A percentile compares a stretch with the other conserved stretches of the same genome.
phyloP scores from a whole-genome alignment of 176 grass and related monocot species.

The Puya raimondii region DNA sequence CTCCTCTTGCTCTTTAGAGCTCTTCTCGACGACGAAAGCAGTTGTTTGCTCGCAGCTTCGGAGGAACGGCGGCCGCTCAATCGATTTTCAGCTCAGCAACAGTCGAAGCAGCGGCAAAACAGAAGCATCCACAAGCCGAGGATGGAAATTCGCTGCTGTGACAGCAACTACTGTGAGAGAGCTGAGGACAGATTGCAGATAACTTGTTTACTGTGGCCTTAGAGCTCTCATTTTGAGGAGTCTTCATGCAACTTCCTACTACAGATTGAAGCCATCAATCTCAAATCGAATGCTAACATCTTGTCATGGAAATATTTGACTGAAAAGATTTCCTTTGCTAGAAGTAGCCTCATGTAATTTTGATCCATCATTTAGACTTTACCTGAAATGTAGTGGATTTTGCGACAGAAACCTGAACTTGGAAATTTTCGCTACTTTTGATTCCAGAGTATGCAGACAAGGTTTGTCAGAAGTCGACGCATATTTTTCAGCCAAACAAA shows the following conservation, averaged over 20 bases:
- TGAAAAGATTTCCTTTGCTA: neutral
- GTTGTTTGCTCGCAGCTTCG: neutral
- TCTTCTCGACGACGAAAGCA: slow-evolving; percentile 7
- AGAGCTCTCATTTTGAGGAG: neutral
- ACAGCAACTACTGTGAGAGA: neutral
- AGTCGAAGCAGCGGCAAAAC: slow-evolving; percentile 4
- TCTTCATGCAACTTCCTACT: slow-evolving; percentile 34
- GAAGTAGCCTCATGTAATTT: neutral
- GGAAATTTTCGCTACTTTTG: too few relatives aligned
- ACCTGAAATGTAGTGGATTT: neutral
- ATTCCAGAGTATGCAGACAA: too few relatives aligned
- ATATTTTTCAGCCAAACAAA: too few relatives aligned
- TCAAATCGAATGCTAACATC: neutral
- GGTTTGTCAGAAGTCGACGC: too few relatives aligned
- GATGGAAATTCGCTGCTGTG: neutral
- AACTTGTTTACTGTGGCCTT: slow-evolving; percentile 34
- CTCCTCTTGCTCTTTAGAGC: slow-evolving; percentile 50
- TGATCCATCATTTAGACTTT: neutral
- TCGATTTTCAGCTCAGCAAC: slow-evolving; percentile 7
- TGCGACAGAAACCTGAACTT: too few relatives aligned
- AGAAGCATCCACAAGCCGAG: neutral
- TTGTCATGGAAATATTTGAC: neutral
- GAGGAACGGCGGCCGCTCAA: neutral
- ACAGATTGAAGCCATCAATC: neutral
- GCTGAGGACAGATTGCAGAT: slow-evolving; percentile 39